Evolutionary conservation across 805 yeast genomes (phyloP), one percentile per base, ranked within the genome.

Genomic region (Cyberlindnera maritima): DNA sequence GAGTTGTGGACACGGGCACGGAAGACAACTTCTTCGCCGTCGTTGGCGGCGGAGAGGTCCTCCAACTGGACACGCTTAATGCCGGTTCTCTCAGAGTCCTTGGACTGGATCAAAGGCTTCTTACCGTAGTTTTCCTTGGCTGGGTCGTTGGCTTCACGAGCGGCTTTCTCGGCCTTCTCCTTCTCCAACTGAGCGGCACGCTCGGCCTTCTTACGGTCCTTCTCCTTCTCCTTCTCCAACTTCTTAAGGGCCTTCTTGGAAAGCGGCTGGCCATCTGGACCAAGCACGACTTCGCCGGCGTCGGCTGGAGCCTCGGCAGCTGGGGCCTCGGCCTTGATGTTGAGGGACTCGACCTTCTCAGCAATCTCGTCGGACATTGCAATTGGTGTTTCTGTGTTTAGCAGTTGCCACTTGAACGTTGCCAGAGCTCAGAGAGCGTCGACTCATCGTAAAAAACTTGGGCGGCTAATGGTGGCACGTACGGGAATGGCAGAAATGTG

Each of bases 221-320:
- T 92, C 70, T 91, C 97, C 64, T 79, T 81, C 69, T 88, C 96
- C 64, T 92, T 92, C 67, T 87, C 94, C 53, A 94, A 78, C 74
- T 94, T 94, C 78, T 94, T 94, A 61, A 94, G 73, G 2, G 97
- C 99, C 66, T 91, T 94, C 71, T 94, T 94, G 48, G 95, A 85
- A 58, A 89, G 72, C 23, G 96, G 96, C 69, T 78, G 82, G 36
- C 65, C 96, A 63, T 89, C 96, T 59, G 80, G 84, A 12, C 88
- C 87, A 39, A 80, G 53, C 26, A 57, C 46, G 31, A 57, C 59
- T 44, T 56, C 57, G 12, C 35, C 60, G 55, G 79, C 80, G 12
- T 85, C 84, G 39, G 78, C 43, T 11, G 45, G 33, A 35, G 44
- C 23, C 18, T 36, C 80, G 12, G 85, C 84, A 39, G 78, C 42